Evolutionary conservation across 1,284 basidiomycete genomes (phyloP).

Genomic region (Boletus sp.): DNA sequence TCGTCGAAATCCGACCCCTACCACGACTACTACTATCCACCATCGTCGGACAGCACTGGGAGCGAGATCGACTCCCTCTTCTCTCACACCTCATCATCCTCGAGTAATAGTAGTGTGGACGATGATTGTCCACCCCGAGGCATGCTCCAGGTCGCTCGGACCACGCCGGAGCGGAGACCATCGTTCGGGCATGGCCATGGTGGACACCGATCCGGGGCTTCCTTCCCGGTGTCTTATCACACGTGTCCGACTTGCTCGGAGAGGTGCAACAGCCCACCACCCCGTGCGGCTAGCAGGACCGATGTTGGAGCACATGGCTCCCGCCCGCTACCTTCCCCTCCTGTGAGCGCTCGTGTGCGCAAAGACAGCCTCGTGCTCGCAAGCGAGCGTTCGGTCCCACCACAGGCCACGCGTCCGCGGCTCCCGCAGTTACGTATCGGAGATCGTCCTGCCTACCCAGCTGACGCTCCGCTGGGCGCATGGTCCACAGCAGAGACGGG

Average conservation of each 20-base stretch:
- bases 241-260: slow-evolving; percentile 34
- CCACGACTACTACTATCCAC: slow-evolving; percentile 37
- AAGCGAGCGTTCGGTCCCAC: slow-evolving; percentile 28
- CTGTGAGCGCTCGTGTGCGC: slow-evolving; percentile 31
- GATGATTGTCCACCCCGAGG: slow-evolving; percentile 33
- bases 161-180: slow-evolving; percentile 24
- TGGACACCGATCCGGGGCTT: slow-evolving; percentile 21
- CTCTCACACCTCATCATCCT: slow-evolving; percentile 43
- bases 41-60: slow-evolving; percentile 41
- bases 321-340: slow-evolving; percentile 32
- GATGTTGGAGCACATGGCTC: slow-evolving; percentile 24
- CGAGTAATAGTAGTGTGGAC: slow-evolving; percentile 49
- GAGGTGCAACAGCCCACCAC: slow-evolving; percentile 29
- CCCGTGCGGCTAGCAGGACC: slow-evolving; percentile 22
- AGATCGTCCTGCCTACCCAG: slow-evolving; percentile 24
- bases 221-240: slow-evolving; percentile 29
- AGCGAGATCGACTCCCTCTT: slow-evolving; percentile 38
- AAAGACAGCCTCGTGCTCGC: slow-evolving; percentile 37
- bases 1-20: slow-evolving; percentile 51
- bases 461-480: slow-evolving; percentile 19
- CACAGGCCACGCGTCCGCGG: slow-evolving; percentile 25
- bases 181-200: slow-evolving; percentile 21
- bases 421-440: slow-evolving; percentile 31
- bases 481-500: slow-evolving; percentile 27
- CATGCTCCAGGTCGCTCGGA: slow-evolving; percentile 23